Evolutionary conservation across 1,139 yeast genomes (phyloP), one percentile per base, ranked within the genome.

Genomic region (Meyerozyma athensensis): DNA sequence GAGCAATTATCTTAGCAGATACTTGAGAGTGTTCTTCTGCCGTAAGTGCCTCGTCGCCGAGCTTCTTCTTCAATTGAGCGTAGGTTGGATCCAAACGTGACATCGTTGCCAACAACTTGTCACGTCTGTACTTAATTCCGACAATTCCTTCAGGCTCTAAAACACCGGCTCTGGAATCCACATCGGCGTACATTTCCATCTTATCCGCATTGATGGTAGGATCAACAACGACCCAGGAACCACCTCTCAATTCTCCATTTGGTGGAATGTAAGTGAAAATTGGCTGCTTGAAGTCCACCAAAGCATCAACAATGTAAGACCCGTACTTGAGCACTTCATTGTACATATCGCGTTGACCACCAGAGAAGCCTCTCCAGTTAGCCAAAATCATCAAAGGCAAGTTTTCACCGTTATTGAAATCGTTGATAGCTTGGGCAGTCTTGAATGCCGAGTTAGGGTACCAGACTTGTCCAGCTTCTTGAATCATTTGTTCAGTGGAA

Each of bases 151-250:
- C 97, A 38, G 98, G 97, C 68, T 92, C 98, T 59, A 94, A 73
- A 44, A 94, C 96, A 79, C 98, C 97, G 33, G 92, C 98, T 63
- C 98, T 80, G n/a, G 97, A 77, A 42, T 92, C 94, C 36, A 79
- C 82, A 64, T 94, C 98, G 17, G 97, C 97, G 56, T 90, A 92
- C 97, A 92, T 92, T 71, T 92, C 98, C 97, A 92, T 94, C 86
- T 86, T 86, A 47, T 90, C 97, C 37, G 84, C 66, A 63, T 94
- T 92, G 68, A 94, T 92, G 41, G 97, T 86, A 49, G 98, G 97
- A 65, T 92, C 98, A 61, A 92, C 96, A 49, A 92, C 98, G 42
- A 94, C 98, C 98, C 98, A 92, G 21, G 98, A 92, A 61, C 98
- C 98, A 73, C 98, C 98, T 77, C 98, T 86, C 53, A 94, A 78